A percentile compares a stretch with the other conserved stretches of the same genome.
Evolutionary conservation across 208 protist species (phyloP).

Genomic region (Crithidia expoeki): DNA sequence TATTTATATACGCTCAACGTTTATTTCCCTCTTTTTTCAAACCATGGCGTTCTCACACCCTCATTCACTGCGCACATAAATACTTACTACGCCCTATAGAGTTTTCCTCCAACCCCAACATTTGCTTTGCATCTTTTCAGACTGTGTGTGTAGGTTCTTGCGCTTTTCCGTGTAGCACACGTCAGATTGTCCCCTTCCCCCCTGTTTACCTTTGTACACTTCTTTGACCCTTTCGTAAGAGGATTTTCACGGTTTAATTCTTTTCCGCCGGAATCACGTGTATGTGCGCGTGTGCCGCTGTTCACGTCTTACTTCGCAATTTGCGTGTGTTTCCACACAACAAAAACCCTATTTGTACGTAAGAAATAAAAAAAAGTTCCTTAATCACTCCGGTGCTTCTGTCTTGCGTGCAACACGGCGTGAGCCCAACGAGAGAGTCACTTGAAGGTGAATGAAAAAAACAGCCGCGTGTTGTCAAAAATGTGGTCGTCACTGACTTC

Average conservation of each 20-base stretch:
- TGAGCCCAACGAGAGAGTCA: too few species aligned
- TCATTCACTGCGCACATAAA: background rate
- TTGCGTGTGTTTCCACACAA: background rate
- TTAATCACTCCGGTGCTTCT: too few species aligned
- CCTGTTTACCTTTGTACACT: background rate
- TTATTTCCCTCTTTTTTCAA: background rate
- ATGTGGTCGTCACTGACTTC: background rate
- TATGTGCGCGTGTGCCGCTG: slow-evolving; percentile 2
- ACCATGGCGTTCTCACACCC: background rate
- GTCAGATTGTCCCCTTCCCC: too few species aligned
- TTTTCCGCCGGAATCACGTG: background rate
- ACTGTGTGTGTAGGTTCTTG: background rate
- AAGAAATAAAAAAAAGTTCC: too few species aligned
- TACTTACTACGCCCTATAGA: background rate
- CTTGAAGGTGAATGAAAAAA: too few species aligned
- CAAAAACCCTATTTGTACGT: background rate
- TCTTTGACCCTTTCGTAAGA: slow-evolving; percentile 3
- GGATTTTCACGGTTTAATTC: background rate
- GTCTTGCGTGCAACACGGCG: too few species aligned
- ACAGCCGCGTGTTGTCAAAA: too few species aligned
- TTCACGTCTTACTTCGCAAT: background rate
- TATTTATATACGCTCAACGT: background rate
- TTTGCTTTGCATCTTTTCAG: background rate
- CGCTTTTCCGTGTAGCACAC: background rate
- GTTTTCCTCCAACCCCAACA: background rate